These are phyloP conservation scores for Dalbergia cochinchinensis DNA, from an alignment of 306 rosid species.

Conservation along the genomic window DNA sequence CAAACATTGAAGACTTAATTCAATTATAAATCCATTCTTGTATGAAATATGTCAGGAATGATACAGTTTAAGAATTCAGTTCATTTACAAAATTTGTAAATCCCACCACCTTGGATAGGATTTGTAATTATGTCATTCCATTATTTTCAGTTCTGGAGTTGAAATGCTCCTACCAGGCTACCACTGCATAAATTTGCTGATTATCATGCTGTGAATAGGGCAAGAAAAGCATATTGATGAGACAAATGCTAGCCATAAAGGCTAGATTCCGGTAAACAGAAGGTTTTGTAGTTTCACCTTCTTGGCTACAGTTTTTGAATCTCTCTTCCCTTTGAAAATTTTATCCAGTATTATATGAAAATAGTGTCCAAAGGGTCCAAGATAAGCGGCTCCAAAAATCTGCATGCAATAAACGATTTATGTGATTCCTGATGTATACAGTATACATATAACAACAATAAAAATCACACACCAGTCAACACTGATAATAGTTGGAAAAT, in stretches of 20 bases:
- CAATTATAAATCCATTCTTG: not conserved
- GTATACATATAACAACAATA: conserved; percentile 8
- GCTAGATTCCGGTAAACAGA: conserved; percentile 31
- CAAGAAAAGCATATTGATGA: conserved; percentile 33
- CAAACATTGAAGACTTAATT: not conserved
- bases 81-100: conserved; percentile 8
- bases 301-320: conserved; percentile 84
- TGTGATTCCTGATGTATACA: conserved; percentile 31
- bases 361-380: conserved; percentile 97
- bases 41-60: conserved; percentile 10
- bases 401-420: conserved; percentile 50
- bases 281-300: conserved; percentile 64
- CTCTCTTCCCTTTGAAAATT: conserved; percentile 93
- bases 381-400: conserved; percentile 89
- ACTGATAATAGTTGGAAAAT: not conserved
- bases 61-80: conserved; percentile 18
- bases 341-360: conserved; percentile 72
- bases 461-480: conserved; percentile 19
- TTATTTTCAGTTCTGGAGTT: not conserved
- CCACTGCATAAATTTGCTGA: conserved; percentile 1
- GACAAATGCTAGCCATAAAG: conserved; percentile 11
- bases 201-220: conserved; percentile 19
- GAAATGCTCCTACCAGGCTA: not conserved
- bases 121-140: not conserved
- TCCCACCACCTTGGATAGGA: conserved; percentile 14